A percentile compares a stretch with the other conserved stretches of the same genome.
Conservation (phyloP, 73 alveolate species). For the Uronychia setigera region DNA sequence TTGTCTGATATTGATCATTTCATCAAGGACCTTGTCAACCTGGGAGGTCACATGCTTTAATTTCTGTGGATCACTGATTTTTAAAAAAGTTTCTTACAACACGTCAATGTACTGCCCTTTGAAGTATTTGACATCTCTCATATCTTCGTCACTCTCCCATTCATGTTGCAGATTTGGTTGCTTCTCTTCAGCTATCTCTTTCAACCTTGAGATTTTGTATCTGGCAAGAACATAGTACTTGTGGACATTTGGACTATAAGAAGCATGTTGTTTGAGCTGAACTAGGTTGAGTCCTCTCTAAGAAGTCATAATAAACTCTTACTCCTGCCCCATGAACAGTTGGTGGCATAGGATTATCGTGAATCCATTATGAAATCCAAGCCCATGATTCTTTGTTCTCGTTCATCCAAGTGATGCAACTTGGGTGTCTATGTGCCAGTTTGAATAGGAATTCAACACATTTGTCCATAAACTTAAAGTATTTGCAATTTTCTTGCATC, state of each 20-base stretch:
- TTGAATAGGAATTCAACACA: constrained; percentile 52
- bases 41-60: constrained; percentile 5
- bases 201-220: constrained; percentile 16
- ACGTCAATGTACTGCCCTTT: constrained; percentile 44
- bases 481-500: constrained; percentile 39
- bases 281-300: background rate
- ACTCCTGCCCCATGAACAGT: background rate
- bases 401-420: constrained; percentile 49
- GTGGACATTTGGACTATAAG: background rate
- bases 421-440: constrained; percentile 18
- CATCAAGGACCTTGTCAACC: constrained; percentile 53
- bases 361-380: constrained; percentile 47
- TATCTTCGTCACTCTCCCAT: constrained; percentile 32
- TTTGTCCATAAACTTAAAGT: constrained; percentile 44
- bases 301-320: background rate
- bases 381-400: constrained; percentile 12
- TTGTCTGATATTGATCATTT: constrained; percentile 30
- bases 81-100: background rate
- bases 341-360: constrained; percentile 17
- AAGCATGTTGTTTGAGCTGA: background rate
- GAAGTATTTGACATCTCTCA: constrained; percentile 39
- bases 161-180: constrained; percentile 18
- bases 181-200: constrained; percentile 10
- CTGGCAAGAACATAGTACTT: background rate
- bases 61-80: background rate